Percentiles rank a stretch among this genome's conserved stretches.
phyloP scores from a whole-genome alignment of 129 eudicot genomes.

The Ambrosia trifida region DNA sequence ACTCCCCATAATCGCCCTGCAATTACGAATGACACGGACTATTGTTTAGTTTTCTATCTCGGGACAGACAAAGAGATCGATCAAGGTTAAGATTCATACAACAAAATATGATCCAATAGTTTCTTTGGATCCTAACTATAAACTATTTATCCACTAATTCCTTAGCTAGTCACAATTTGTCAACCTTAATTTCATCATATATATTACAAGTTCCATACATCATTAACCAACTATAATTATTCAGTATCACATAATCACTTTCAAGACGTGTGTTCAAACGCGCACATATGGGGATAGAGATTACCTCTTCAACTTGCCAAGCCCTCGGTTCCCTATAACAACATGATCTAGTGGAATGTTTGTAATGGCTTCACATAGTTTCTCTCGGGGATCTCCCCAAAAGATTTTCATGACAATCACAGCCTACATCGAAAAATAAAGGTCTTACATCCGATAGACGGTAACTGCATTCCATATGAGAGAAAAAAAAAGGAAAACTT shows the following conservation, averaged over 20 bases:
- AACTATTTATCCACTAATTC: no score
- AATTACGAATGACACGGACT: background rate
- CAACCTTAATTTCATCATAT: no score
- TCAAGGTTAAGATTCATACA: background rate
- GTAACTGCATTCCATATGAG: background rate
- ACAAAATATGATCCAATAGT: no score
- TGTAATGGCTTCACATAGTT: slow-evolving; percentile 68
- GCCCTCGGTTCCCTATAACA: slow-evolving; percentile 87
- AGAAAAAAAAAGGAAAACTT: background rate
- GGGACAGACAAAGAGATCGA: background rate
- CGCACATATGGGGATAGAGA: background rate
- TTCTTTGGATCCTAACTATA: no score
- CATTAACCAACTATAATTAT: no score
- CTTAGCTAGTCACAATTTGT: no score
- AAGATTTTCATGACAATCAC: slow-evolving; percentile 63
- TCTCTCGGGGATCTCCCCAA: slow-evolving; percentile 96
- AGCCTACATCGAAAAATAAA: slow-evolving; percentile 31
- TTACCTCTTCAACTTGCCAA: slow-evolving; percentile 85
- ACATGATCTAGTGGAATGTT: slow-evolving; percentile 60
- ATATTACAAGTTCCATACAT: no score
- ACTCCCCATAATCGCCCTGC: slow-evolving; percentile 85
- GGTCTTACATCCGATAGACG: background rate
- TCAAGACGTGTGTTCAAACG: background rate
- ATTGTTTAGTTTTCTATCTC: no score
- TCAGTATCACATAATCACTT: background rate